Conservation (phyloP, 139 green algal species). For the Micromonas commoda region DNA sequence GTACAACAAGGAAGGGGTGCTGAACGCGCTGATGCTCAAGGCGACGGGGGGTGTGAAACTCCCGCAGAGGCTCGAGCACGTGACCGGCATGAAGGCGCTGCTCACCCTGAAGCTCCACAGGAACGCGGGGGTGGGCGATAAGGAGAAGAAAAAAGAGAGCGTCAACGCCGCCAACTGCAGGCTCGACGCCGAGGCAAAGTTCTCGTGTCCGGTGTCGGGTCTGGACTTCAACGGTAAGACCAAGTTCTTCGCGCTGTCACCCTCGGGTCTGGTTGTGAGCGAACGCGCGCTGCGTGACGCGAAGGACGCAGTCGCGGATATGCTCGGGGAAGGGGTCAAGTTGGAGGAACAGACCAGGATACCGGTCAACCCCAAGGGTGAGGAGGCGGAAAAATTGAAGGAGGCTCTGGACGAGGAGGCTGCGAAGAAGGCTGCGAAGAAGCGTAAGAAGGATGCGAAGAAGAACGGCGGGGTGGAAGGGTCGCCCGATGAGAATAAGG, state of each 20-base stretch:
- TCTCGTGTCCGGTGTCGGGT: slow-evolving; percentile 8
- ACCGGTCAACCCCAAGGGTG: slow-evolving; percentile 1
- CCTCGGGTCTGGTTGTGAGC: slow-evolving; percentile 7
- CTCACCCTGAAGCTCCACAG: slow-evolving; percentile 13
- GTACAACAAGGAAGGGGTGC: slow-evolving; percentile 12
- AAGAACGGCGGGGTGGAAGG: background rate
- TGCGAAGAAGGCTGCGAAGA: slow-evolving; percentile 11
- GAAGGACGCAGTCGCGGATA: background rate
- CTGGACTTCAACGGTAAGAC: slow-evolving; percentile 26
- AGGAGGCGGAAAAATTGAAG: background rate
- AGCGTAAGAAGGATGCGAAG: slow-evolving; percentile 18
- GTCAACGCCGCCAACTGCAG: background rate
- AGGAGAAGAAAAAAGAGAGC: background rate
- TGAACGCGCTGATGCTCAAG: slow-evolving; percentile 8
- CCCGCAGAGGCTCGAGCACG: slow-evolving; percentile 13
- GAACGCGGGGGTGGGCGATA: background rate
- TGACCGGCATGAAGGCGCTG: slow-evolving; percentile 13
- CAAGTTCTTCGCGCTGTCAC: slow-evolving; percentile 18
- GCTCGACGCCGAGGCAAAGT: background rate
- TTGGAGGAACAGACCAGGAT: background rate
- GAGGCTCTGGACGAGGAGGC: background rate
- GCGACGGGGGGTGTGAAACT: background rate
- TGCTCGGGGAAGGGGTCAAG: background rate
- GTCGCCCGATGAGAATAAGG: background rate
- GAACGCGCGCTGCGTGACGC: slow-evolving; percentile 18